Base-by-base conservation (phyloP, 495 filamentous ascomycete genomes). In the Trichoderma gamsii region DNA sequence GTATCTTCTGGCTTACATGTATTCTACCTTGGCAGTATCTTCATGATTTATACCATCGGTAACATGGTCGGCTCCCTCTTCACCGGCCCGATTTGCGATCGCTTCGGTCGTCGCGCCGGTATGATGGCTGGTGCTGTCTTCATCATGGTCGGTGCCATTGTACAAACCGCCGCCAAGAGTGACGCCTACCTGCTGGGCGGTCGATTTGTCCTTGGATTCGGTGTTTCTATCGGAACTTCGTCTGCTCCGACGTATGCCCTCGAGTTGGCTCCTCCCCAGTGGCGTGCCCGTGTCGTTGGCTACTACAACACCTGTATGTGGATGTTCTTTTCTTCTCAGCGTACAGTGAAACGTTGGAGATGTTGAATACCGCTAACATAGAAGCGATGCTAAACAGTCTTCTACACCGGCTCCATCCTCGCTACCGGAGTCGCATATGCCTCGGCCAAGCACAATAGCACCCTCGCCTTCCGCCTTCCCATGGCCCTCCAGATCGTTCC, bases 71-170 rank as follows among this genome's bases (percentile, higher is more conserved):
- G 80, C 23, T 79, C 79, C 5, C 82, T 83, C 61, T 75, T 81
- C 52, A 76, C 78, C 29, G 83, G 80, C 18, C 69, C 69, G 21
- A 67, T 71, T 56, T 41, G 73, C 56, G 78, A 79, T 65, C 25
- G 21, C 43, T 75, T 84, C 63, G 88, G 88, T 67, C 86, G 88
- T 59, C 85, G 87, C 69, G 49, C 81, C 68, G 85, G 86, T 65
- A 86, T 90, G 66, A 76, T 85, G 64, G 76, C 86, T 66, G 88
- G 88, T 51, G 87, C 86, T 63, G 69, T 81, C 5, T 85, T 90
- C 73, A 89, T 90, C 86, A 81, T 86, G 64, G 74, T 85, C 18
- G 87, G 87, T 44, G 83, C 83, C 67, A 74, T 83, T 18, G 74
- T 88, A 5, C 87, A 89, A 73, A 80, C 81, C 46, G 78, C 75